Evolutionary conservation across 305 asterid species (phyloP), one percentile per base, ranked within the genome.

Genomic region (Coffea humblotiana): DNA sequence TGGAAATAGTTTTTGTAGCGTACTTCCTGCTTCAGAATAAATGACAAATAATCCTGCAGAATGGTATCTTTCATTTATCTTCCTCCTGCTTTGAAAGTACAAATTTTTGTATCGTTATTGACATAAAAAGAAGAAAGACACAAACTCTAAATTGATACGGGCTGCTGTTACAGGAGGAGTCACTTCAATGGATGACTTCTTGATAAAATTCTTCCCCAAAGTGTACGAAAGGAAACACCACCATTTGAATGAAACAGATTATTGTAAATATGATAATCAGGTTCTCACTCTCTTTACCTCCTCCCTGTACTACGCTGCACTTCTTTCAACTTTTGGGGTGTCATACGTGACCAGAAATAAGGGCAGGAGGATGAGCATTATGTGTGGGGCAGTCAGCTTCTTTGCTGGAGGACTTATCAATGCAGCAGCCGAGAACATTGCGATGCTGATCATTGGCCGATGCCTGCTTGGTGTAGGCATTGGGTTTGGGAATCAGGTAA

Each of bases 121-220:
- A 19, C 9, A 2, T 43, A 15, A 14, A 8, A 6, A 16, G 45
- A 16, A 19, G 16, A 10, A 52, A 11, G 2, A 18, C 13, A 21
- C 49, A 27, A 4, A 5, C 3, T 71, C 18, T 12, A 45, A 2
- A 27, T 23, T 78, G 32, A 51, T 35, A 27, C 45, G 51, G 77
- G 61, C 40, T 74, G 37, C 7, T 76, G 7, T 79, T n/a, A 21
- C 90, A 91, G 98, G 98, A 27, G 98, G 98, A 0, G 98, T 93
- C 78, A 93, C 97, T 51, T 88, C 95, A n/a, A 93, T 93, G 98
- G 98, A 93, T 66, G 96, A 92, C 80, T 93, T 93, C 87, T 78
- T 93, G 79, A 74, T 64, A 48, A 88, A 90, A 60, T 90, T 91
- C 80, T 91, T 91, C 86, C 96, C 94, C 0, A 32, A 61, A 6